A percentile compares a stretch with the other conserved stretches of the same genome.
Evolutionary conservation across 2,329 filamentous ascomycete species (phyloP).

Genomic region (Venturia oleaginea): DNA sequence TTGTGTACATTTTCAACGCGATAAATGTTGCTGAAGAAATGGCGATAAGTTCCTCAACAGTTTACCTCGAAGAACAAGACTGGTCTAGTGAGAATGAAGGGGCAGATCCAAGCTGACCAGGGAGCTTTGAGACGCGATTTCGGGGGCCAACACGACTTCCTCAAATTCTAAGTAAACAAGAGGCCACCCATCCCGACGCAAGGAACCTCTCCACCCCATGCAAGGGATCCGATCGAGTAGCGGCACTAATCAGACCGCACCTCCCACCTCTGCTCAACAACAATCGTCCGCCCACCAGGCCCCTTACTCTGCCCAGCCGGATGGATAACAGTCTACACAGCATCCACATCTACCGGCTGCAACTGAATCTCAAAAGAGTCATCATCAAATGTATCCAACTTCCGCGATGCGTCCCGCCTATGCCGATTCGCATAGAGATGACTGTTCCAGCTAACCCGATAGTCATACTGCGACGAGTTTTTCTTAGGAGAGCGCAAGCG

Average conservation of each 20-base stretch:
- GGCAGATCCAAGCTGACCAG: no score
- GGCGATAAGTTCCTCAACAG: no score
- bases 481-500: background rate
- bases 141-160: no score
- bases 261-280: background rate
- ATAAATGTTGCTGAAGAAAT: no score
- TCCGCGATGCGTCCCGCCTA: background rate
- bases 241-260: background rate
- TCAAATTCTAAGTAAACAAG: no score
- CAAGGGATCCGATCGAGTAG: background rate
- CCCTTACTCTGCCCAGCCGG: background rate
- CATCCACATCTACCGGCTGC: background rate
- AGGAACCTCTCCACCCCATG: background rate
- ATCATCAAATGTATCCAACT: background rate
- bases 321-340: background rate
- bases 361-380: background rate
- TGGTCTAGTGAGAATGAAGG: no score
- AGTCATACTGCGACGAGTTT: background rate
- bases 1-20: no score
- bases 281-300: background rate
- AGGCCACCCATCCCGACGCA: no score
- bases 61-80: no score
- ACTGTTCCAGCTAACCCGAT: background rate
- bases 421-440: background rate
- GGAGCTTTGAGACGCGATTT: no score